phyloP scores from a whole-genome alignment of 2,329 filamentous ascomycete species.

The Falciphora oryzae region DNA sequence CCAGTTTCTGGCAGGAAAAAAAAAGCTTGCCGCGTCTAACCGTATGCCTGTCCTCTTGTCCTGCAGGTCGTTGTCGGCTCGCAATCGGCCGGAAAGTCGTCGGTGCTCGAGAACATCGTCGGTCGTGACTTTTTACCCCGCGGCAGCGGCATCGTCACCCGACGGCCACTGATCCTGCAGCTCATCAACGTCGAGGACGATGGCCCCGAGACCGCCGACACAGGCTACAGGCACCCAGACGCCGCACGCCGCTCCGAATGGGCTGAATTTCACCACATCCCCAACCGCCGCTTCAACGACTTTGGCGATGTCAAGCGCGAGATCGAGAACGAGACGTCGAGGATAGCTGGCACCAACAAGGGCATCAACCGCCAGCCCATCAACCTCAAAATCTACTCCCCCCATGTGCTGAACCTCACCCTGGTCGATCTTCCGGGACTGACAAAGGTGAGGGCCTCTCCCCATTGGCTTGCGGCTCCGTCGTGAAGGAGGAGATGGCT shows the following conservation, averaged over 20 bases:
- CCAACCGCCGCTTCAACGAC: conserved; percentile 94
- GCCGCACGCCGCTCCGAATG: conserved; percentile 65
- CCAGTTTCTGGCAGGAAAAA: neutral
- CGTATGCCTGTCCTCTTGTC: conserved; percentile 9
- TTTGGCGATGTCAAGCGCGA: conserved; percentile 98
- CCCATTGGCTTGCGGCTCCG: conserved; percentile 1
- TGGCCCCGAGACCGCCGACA: conserved; percentile 53
- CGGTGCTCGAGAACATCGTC: conserved; percentile 97
- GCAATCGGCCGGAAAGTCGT: conserved; percentile 97
- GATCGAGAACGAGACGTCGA: conserved; percentile 92
- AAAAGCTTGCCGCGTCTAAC: conserved; percentile 10
- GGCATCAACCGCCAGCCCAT: conserved; percentile 96
- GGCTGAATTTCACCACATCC: conserved; percentile 96
- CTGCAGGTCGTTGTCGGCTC: conserved; percentile 91
- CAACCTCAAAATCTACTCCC: conserved; percentile 97
- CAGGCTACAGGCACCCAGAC: conserved; percentile 72
- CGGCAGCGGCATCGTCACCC: conserved; percentile 93
- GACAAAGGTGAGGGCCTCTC: conserved; percentile 65
- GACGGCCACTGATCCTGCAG: conserved; percentile 90
- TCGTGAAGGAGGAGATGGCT: neutral
- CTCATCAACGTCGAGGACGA: conserved; percentile 94
- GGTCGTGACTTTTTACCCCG: conserved; percentile 94
- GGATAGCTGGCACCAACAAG: conserved; percentile 92
- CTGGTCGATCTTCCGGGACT: conserved; percentile 93
- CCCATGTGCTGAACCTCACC: conserved; percentile 94